Base-by-base conservation (phyloP, 2,329 filamentous ascomycete species). In the Westerdykella sp. region DNA sequence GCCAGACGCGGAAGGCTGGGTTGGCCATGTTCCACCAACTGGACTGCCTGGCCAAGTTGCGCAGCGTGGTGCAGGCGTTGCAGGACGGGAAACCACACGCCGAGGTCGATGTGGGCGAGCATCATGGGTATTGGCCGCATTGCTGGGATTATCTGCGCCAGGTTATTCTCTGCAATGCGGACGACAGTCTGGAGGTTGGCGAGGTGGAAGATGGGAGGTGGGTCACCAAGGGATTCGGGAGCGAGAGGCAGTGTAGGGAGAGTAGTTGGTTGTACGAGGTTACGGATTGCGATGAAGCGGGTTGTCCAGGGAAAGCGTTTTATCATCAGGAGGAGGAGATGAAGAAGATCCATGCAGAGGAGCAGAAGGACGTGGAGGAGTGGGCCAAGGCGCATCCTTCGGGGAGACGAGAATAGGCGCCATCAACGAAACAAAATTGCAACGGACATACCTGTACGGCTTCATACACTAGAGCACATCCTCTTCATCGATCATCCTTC, bases 401-500 rank as follows among this genome's bases (percentile, higher is more conserved):
- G 12, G 15, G 25, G 25, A 41, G 9, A 9, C 13, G 16, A 21
- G 4, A 3, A 35, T 15, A 13, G 6, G 31, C 31, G 11, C 3
- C 9, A 15, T 11, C 10, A 9, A 11, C 5, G 14, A 21, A 14
- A 35, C 3, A 13, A 13, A n/a, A 3, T 6, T 35, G 13, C 9
- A 28, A 28, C 11, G 3, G 25, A 9, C 25, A 28, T 28, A 28
- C 25, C 25, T 28, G 25, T 12, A 12, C 9, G 25, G 11, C 25
- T 10, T 7, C 9, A 28, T 4, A 12, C 25, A 5, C 25, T 28
- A 28, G 7, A 5, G 3, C 25, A 14, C 39, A 13, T 42, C 40
- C 2, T 42, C 46, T 39, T 55, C 49, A 7, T 56, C 47, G 1
- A 62, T 54, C 10, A 72, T 48, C 46, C 71, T 62, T 43, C 72